Evolutionary conservation across 345 rosid species (phyloP), one percentile per base, ranked within the genome.

Genomic region (Fremontodendron californicum): DNA sequence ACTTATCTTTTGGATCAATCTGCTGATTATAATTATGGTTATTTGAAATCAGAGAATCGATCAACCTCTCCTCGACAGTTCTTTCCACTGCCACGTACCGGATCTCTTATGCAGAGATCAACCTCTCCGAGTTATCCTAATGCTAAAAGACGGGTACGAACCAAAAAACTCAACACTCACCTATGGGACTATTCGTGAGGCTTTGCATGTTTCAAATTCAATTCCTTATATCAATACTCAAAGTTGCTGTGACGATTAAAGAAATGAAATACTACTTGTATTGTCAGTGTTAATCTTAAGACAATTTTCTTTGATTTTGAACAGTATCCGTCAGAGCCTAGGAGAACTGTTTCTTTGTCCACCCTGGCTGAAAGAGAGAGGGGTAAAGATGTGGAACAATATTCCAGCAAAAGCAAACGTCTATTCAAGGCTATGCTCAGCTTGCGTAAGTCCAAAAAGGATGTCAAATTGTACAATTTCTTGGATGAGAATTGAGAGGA

Each of bases 371-470:
- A 66, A 43, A 85, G 86, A 84, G 81, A 80, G 46, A 75, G 78
- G 52, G 48, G 57, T 52, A 73, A 79, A 21, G 90, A 88, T 8
- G 66, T 72, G 19, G 86, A 85, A 27, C 71, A 75, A 27, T 71
- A 78, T 79, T 82, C 89, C 33, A 79, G 89, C 84, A 86, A 85
- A 81, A 88, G 83, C 85, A 87, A 86, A 77, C 86, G 84, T 46
- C 86, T 88, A 58, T 71, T 92, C 48, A 90, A 88, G 85, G 94
- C 96, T 52, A 75, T 91, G 86, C 88, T 90, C 70, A 86, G 96
- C 89, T 79, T 89, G 86, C 80, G 87, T 81, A 91, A 84, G 82
- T 73, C 90, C 25, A 88, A 76, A 79, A 85, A 80, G 76, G 84
- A 87, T 37, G 74, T 37, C 52, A 15, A 79, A 1, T 33, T 77